phyloP scores from a whole-genome alignment of 2,329 filamentous ascomycete species.

The Ceratocystis lukuohia region DNA sequence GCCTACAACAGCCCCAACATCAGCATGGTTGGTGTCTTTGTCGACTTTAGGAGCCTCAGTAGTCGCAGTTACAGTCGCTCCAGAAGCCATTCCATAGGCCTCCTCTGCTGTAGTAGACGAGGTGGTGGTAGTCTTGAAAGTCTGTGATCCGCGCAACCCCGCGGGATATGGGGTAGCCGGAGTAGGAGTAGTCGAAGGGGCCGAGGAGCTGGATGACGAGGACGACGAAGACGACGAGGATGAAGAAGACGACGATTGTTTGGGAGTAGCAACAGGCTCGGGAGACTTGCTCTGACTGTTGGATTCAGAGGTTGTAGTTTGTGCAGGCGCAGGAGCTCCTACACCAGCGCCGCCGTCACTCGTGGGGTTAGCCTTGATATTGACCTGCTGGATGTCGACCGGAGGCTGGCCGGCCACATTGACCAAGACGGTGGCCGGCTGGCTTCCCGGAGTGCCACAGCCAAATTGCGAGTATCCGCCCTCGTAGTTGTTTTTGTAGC shows the following conservation, averaged over 20 bases:
- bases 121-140: constrained; percentile 10
- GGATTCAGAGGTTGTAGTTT: neutral
- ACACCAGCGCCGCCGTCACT: constrained; percentile 29
- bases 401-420: constrained; percentile 32
- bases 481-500: constrained; percentile 42
- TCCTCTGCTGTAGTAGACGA: constrained; percentile 15
- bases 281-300: neutral
- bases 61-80: neutral
- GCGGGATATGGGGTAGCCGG: neutral
- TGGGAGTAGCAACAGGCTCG: constrained; percentile 1
- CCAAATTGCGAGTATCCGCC: constrained; percentile 45
- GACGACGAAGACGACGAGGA: neutral
- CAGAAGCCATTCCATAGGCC: constrained; percentile 19
- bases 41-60: constrained; percentile 14
- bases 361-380: constrained; percentile 25
- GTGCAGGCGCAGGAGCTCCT: neutral
- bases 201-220: neutral
- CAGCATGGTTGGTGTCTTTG: constrained; percentile 21
- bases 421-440: constrained; percentile 37
- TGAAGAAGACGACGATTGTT: neutral
- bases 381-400: constrained; percentile 26
- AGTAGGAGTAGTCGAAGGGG: neutral
- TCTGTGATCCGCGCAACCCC: neutral
- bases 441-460: constrained; percentile 37
- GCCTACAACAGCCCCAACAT: constrained; percentile 41